phyloP scores from a whole-genome alignment of 805 yeast species.

The Suhomyces tanzawaensis region DNA sequence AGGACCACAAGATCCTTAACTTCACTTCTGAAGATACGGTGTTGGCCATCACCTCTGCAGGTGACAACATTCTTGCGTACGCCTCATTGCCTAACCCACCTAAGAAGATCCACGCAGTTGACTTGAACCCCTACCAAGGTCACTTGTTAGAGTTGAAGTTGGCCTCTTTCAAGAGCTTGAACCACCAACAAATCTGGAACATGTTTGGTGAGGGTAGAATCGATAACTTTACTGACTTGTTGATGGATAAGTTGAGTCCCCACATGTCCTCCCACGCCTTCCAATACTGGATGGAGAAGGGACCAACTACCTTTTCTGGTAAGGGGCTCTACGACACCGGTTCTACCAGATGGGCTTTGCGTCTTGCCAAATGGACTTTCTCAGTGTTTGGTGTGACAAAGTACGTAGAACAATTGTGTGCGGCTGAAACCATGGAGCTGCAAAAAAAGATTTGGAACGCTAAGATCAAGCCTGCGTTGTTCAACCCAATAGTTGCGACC shows the following conservation, averaged over 20 bases:
- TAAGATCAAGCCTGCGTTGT: constrained; percentile 63
- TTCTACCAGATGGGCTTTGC: constrained; percentile 80
- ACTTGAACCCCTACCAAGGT: constrained; percentile 78
- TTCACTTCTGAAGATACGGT: constrained; percentile 66
- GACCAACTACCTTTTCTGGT: constrained; percentile 59
- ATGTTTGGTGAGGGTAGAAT: constrained; percentile 75
- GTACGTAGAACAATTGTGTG: constrained; percentile 55
- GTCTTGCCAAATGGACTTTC: constrained; percentile 63
- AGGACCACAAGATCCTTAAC: constrained; percentile 66
- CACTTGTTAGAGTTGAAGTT: constrained; percentile 77
- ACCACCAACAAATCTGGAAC: constrained; percentile 63
- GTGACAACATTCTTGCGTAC: constrained; percentile 75
- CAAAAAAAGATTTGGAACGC: constrained; percentile 65
- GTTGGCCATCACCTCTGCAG: constrained; percentile 82
- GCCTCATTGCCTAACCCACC: constrained; percentile 74
- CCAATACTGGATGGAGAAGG: constrained; percentile 74
- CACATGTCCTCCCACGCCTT: constrained; percentile 77
- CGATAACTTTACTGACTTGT: constrained; percentile 41
- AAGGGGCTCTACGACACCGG: constrained; percentile 73
- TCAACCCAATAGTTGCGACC: constrained; percentile 67
- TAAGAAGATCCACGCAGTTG: constrained; percentile 77
- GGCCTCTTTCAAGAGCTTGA: constrained; percentile 58
- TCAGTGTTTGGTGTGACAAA: constrained; percentile 49
- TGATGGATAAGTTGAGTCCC: constrained; percentile 57
- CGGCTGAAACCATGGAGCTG: constrained; percentile 55